A percentile compares a stretch with the other conserved stretches of the same genome.
Evolutionary conservation across 768 basidiomycete genomes (phyloP).

Genomic region (Coprinopsis sp.): DNA sequence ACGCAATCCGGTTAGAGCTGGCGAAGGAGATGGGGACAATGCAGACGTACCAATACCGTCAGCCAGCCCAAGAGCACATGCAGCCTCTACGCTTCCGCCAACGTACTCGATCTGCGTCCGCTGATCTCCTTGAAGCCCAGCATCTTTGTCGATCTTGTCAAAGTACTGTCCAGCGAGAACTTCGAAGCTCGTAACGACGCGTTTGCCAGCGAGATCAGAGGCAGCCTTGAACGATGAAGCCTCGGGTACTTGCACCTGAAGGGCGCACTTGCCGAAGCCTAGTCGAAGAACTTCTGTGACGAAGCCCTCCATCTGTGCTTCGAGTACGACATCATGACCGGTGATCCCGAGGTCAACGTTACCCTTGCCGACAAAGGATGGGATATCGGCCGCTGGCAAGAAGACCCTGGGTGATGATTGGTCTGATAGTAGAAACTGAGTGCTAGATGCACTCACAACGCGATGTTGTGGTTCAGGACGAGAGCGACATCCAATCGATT

Average conservation of each 20-base stretch:
- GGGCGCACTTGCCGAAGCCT: conserved; percentile 87
- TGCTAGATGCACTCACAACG: conserved; percentile 59
- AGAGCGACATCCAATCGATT: conserved; percentile 89
- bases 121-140: conserved; percentile 47
- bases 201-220: conserved; percentile 82
- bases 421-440: neutral
- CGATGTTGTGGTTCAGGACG: conserved; percentile 90
- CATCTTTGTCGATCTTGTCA: conserved; percentile 49
- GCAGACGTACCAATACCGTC: conserved; percentile 79
- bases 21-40: conserved; percentile 5
- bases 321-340: conserved; percentile 95
- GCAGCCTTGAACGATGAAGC: conserved; percentile 59
- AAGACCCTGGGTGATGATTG: conserved; percentile 62
- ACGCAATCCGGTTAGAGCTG: conserved; percentile 3
- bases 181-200: conserved; percentile 94
- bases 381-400: conserved; percentile 94
- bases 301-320: conserved; percentile 74
- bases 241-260: conserved; percentile 92
- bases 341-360: conserved; percentile 97
- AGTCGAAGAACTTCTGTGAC: conserved; percentile 80
- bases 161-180: conserved; percentile 83
- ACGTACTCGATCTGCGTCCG: conserved; percentile 90
- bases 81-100: conserved; percentile 97
- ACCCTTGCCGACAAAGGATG: conserved; percentile 97
- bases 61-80: conserved; percentile 91